phyloP scores from a whole-genome alignment of 352 stramenopile species.

The Phytophthora pluvialis region DNA sequence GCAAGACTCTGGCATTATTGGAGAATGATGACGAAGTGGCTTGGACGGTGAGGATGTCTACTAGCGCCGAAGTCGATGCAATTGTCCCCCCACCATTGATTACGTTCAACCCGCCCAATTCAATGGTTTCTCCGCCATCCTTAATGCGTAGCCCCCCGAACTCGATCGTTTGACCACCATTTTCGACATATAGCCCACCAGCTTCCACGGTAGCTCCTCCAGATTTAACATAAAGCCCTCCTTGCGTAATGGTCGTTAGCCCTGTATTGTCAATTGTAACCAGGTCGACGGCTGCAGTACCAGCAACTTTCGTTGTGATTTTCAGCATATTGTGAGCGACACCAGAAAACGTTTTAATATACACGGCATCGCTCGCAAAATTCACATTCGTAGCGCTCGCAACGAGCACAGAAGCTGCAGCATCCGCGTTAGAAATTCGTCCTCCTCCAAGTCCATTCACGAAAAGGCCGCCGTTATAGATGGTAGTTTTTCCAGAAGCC shows the following conservation, averaged over 20 bases:
- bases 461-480: conserved; percentile 47
- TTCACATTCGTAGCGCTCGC: conserved; percentile 28
- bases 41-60: conserved; percentile 34
- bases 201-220: conserved; percentile 50
- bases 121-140: conserved; percentile 48
- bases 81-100: conserved; percentile 45
- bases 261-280: conserved; percentile 58
- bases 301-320: conserved; percentile 24
- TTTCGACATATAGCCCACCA: conserved; percentile 49
- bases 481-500: conserved; percentile 57
- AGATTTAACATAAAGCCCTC: conserved; percentile 43
- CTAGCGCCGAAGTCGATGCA: conserved; percentile 5
- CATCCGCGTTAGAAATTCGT: conserved; percentile 40
- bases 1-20: conserved; percentile 21
- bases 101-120: conserved; percentile 38
- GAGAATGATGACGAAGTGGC: conserved; percentile 31
- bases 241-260: conserved; percentile 48
- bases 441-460: conserved; percentile 44
- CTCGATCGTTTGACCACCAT: conserved; percentile 47
- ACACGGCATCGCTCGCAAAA: conserved; percentile 49
- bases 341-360: conserved; percentile 45
- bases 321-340: conserved; percentile 57
- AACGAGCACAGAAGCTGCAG: conserved; percentile 34
- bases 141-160: conserved; percentile 43
- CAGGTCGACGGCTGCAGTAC: conserved; percentile 27